phyloP scores from a whole-genome alignment of 2,329 filamentous ascomycete genomes.

The Fusarium lateritium region DNA sequence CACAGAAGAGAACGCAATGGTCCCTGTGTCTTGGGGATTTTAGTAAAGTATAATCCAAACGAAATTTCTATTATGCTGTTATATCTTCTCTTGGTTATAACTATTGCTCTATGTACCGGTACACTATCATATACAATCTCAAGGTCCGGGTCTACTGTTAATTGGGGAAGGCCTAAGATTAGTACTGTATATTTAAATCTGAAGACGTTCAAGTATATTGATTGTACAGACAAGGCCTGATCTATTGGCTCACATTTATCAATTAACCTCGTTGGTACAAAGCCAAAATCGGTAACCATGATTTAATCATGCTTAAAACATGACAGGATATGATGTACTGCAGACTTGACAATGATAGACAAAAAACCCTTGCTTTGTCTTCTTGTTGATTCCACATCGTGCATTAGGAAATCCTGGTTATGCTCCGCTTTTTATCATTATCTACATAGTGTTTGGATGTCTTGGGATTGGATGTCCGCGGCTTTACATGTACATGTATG shows the following conservation, averaged over 20 bases:
- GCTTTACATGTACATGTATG: neutral
- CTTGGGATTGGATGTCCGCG: neutral
- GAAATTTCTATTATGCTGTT: neutral
- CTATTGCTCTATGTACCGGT: too few relatives aligned
- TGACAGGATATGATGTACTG: neutral
- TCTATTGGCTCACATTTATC: too few relatives aligned
- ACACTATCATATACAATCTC: too few relatives aligned
- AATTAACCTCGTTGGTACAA: neutral
- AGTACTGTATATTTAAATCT: too few relatives aligned
- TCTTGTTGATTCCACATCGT: conserved; percentile 24
- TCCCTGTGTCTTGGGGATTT: conserved; percentile 15
- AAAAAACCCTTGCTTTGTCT: neutral
- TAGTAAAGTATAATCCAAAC: conserved; percentile 14
- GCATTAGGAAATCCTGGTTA: neutral
- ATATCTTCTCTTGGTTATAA: too few relatives aligned
- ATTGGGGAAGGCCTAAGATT: too few relatives aligned
- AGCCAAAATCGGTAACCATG: neutral
- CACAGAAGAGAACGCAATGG: neutral
- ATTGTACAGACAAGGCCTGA: too few relatives aligned
- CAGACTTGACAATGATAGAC: neutral
- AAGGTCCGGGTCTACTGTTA: too few relatives aligned
- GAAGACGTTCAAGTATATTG: too few relatives aligned
- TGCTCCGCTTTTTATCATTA: neutral
- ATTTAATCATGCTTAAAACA: neutral
- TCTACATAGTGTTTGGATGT: neutral